Conservation (phyloP, 169 alveolate species). For the Cryptosporidium parvum region DNA sequence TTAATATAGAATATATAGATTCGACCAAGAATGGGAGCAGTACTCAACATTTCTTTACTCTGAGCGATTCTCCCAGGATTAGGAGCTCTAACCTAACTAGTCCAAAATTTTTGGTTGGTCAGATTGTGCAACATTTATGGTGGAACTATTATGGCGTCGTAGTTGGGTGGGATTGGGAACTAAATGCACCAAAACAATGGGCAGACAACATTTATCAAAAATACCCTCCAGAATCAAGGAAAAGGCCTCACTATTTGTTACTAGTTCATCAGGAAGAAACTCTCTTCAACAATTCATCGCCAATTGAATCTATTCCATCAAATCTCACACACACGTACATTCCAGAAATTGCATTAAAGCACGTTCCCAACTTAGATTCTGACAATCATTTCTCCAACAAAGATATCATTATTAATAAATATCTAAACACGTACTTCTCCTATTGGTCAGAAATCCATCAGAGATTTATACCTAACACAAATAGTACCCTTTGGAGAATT, state of each 20-base stretch:
- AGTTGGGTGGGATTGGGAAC: conserved; percentile 62
- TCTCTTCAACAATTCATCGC: background rate
- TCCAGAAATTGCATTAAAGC: conserved; percentile 47
- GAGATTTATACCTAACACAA: conserved; percentile 24
- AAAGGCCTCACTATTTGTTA: conserved; percentile 57
- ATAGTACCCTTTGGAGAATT: conserved; percentile 34
- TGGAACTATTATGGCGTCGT: conserved; percentile 72
- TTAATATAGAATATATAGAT: conserved; percentile 6
- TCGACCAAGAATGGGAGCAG: background rate
- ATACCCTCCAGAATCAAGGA: conserved; percentile 24
- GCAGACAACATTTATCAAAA: conserved; percentile 22
- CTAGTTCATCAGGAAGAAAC: conserved; percentile 36
- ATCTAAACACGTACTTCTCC: conserved; percentile 24
- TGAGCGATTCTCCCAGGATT: conserved; percentile 9
- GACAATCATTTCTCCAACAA: background rate
- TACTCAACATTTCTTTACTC: conserved; percentile 14
- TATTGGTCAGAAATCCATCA: conserved; percentile 21
- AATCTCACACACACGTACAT: conserved; percentile 37
- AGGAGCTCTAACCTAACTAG: background rate
- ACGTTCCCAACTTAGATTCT: background rate
- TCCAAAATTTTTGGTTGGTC: conserved; percentile 39
- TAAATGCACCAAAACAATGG: conserved; percentile 48
- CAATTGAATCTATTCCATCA: background rate
- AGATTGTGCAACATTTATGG: conserved; percentile 46
- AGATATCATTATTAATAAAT: background rate